Conservation (phyloP, 2,329 filamentous ascomycete species). For the Colletotrichum musae region DNA sequence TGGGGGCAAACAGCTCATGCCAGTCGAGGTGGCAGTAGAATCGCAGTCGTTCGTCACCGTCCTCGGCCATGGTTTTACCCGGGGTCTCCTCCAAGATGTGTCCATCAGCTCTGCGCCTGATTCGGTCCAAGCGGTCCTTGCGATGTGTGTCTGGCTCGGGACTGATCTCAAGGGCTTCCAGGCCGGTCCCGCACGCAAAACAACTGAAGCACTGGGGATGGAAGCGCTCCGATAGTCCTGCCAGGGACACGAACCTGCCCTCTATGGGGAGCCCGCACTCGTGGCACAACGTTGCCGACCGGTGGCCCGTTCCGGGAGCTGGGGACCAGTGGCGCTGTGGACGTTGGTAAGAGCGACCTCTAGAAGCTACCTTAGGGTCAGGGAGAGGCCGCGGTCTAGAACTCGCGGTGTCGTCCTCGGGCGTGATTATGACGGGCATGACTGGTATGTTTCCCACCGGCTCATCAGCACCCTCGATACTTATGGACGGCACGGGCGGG, state of each 20-base stretch:
- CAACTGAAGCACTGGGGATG: constrained; percentile 95
- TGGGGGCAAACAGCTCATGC: constrained; percentile 92
- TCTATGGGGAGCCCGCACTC: constrained; percentile 89
- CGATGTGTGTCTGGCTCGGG: constrained; percentile 86
- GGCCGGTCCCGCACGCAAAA: constrained; percentile 85
- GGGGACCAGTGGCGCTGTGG: constrained; percentile 73
- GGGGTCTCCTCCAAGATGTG: constrained; percentile 74
- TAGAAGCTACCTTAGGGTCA: constrained; percentile 54
- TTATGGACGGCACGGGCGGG: constrained; percentile 59
- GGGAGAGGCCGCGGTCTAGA: constrained; percentile 61
- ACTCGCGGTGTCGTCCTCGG: constrained; percentile 54
- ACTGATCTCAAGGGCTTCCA: constrained; percentile 97
- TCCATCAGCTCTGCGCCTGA: constrained; percentile 71
- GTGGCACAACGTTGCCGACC: constrained; percentile 73
- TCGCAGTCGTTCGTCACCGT: constrained; percentile 80
- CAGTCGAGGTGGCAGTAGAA: constrained; percentile 99
- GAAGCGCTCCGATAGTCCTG: constrained; percentile 81
- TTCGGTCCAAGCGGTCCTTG: constrained; percentile 80
- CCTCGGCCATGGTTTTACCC: constrained; percentile 75
- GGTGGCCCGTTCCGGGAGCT: constrained; percentile 54
- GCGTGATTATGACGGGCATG: constrained; percentile 59
- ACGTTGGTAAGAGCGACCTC: constrained; percentile 54
- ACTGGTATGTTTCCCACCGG: background rate
- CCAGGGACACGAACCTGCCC: constrained; percentile 89
- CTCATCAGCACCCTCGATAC: constrained; percentile 54